Percentiles rank a stretch among this genome's conserved stretches.
Conservation (phyloP, 2,329 filamentous ascomycete species). For the Calonectria honghensis region DNA sequence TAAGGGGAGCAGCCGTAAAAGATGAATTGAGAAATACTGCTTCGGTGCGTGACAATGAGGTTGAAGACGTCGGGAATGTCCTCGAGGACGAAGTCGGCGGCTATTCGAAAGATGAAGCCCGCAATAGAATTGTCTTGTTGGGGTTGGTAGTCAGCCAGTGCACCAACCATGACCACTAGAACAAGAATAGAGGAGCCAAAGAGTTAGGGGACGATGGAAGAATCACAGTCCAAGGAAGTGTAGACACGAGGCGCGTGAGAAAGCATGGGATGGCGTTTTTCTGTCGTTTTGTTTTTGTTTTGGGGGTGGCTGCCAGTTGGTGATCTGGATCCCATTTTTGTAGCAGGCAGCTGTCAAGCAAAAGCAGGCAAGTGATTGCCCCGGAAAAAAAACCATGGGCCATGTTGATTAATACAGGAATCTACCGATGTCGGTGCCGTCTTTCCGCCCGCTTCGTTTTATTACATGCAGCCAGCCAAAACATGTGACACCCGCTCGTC, state of each 20-base stretch:
- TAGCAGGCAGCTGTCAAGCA: constrained; percentile 38
- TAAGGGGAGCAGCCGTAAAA: constrained; percentile 12
- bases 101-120: background rate
- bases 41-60: background rate
- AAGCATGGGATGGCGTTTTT: constrained; percentile 25
- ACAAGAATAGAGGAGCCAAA: constrained; percentile 6
- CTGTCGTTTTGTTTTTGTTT: constrained; percentile 13
- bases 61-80: background rate
- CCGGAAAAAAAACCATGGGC: constrained; percentile 1
- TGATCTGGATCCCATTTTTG: background rate
- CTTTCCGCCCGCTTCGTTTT: constrained; percentile 18
- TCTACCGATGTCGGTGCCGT: constrained; percentile 20
- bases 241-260: constrained; percentile 4
- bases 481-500: constrained; percentile 25
- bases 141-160: background rate
- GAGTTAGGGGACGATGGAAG: background rate
- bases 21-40: background rate
- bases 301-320: constrained; percentile 33
- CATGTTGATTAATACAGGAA: constrained; percentile 20
- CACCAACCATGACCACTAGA: constrained; percentile 18
- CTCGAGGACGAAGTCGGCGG: background rate
- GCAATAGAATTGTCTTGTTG: constrained; percentile 6
- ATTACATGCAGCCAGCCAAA: constrained; percentile 14
- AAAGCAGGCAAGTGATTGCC: background rate
- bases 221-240: background rate